These are phyloP conservation scores for Sequoia sempervirens DNA, from an alignment of 75 land plant genomes.

Conservation along the genomic window DNA sequence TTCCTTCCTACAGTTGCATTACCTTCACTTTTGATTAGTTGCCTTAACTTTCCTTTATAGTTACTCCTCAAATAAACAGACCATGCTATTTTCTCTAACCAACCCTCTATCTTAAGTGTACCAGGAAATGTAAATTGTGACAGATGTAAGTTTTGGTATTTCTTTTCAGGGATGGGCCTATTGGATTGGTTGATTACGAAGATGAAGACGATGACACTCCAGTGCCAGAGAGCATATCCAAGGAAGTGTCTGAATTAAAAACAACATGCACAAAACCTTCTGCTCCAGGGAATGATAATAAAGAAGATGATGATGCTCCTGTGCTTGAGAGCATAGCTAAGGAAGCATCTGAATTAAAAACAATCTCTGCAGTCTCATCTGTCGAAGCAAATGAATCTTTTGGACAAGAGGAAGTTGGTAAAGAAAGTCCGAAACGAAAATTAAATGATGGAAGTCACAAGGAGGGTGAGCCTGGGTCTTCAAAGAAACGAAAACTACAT, in stretches of 20 bases:
- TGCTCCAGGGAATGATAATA: not conserved
- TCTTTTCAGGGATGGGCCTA: slow-evolving; percentile 33
- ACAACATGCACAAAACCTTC: not conserved
- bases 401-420: not conserved
- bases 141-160: not conserved
- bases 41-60: not conserved
- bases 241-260: not conserved
- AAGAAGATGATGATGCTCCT: slow-evolving; percentile 55
- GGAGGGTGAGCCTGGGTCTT: slow-evolving; percentile 1
- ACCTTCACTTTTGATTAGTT: not conserved
- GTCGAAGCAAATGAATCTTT: not conserved
- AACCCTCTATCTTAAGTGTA: not conserved
- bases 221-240: slow-evolving; percentile 16
- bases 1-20: not conserved
- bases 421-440: slow-evolving; percentile 5
- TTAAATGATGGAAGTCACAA: not conserved
- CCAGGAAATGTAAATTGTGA: not conserved
- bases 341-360: not conserved
- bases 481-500: slow-evolving; percentile 2
- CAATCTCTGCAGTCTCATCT: not conserved
- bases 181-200: slow-evolving; percentile 87
- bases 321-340: slow-evolving; percentile 13
- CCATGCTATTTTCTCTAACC: not conserved
- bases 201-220: slow-evolving; percentile 84
- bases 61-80: not conserved